Conservation (phyloP, 768 basidiomycete species). For the Termitomyces sp. region DNA sequence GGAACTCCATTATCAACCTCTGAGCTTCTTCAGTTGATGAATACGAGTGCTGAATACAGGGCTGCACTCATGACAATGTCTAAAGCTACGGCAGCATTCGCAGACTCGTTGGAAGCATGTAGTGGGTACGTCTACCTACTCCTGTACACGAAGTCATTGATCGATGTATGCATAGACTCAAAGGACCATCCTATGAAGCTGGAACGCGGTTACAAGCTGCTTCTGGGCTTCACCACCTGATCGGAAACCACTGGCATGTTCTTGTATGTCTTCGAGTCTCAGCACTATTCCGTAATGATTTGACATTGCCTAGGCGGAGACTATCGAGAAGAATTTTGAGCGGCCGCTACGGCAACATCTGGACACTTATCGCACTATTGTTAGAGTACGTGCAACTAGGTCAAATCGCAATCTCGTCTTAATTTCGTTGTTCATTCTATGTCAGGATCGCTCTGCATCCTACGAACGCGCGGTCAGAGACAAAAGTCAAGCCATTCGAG, state of each 20-base stretch:
- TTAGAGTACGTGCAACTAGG: slow-evolving; percentile 41
- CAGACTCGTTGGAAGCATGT: slow-evolving; percentile 80
- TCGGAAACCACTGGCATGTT: slow-evolving; percentile 91
- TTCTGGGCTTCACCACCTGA: slow-evolving; percentile 84
- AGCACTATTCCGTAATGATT: not conserved
- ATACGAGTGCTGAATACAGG: slow-evolving; percentile 72
- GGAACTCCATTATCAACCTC: not conserved
- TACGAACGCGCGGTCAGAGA: slow-evolving; percentile 82
- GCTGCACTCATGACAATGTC: slow-evolving; percentile 77
- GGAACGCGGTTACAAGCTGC: slow-evolving; percentile 81
- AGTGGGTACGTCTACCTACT: slow-evolving; percentile 51
- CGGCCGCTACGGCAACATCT: slow-evolving; percentile 82
- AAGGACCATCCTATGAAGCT: slow-evolving; percentile 75
- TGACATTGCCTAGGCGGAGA: slow-evolving; percentile 54
- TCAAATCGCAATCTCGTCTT: not conserved
- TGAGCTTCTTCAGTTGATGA: slow-evolving; percentile 53
- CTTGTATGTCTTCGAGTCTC: slow-evolving; percentile 45
- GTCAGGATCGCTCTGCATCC: slow-evolving; percentile 73
- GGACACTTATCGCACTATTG: slow-evolving; percentile 69
- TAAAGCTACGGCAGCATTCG: slow-evolving; percentile 77
- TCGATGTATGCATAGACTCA: slow-evolving; percentile 40
- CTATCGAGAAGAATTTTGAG: slow-evolving; percentile 84
- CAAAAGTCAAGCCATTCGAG: slow-evolving; percentile 78
- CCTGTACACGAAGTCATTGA: not conserved
- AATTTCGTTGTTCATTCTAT: not conserved